phyloP scores from a whole-genome alignment of 331 rosid genomes.

The Rhamnella rubrinervis region DNA sequence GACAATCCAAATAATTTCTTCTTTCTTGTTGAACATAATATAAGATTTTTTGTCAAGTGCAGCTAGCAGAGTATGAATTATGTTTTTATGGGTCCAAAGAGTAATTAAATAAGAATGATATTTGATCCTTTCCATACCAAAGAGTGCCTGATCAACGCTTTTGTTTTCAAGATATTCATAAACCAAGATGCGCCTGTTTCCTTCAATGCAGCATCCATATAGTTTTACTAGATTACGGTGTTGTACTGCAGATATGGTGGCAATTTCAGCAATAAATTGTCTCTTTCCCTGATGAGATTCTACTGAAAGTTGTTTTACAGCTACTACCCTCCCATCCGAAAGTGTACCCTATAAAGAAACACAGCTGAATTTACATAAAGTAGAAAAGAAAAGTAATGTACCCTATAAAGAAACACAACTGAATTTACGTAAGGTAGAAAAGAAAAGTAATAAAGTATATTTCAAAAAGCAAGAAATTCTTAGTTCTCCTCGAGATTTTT shows the following conservation, averaged over 20 bases:
- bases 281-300: conserved; percentile 20
- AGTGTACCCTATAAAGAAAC: conserved; percentile 17
- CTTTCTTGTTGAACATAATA: background rate
- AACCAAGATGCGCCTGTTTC: conserved; percentile 21
- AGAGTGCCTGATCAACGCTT: conserved; percentile 28
- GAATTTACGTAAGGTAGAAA: background rate
- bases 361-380: too few relatives aligned
- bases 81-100: background rate
- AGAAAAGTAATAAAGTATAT: background rate
- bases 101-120: background rate
- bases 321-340: conserved; percentile 17
- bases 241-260: conserved; percentile 24
- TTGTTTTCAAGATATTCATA: conserved; percentile 34
- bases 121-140: conserved; percentile 12
- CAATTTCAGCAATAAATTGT: conserved; percentile 23
- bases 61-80: background rate
- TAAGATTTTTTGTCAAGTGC: background rate
- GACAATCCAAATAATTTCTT: too few relatives aligned
- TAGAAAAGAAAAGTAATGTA: too few relatives aligned
- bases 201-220: conserved; percentile 31
- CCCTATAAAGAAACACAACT: too few relatives aligned
- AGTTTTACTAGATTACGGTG: conserved; percentile 28
- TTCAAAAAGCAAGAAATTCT: background rate
- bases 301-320: conserved; percentile 25
- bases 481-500: background rate